Percentiles rank a stretch among this genome's conserved stretches.
phyloP scores from a whole-genome alignment of 352 stramenopile genomes.

The Hyaloperonospora arabidopsidis region DNA sequence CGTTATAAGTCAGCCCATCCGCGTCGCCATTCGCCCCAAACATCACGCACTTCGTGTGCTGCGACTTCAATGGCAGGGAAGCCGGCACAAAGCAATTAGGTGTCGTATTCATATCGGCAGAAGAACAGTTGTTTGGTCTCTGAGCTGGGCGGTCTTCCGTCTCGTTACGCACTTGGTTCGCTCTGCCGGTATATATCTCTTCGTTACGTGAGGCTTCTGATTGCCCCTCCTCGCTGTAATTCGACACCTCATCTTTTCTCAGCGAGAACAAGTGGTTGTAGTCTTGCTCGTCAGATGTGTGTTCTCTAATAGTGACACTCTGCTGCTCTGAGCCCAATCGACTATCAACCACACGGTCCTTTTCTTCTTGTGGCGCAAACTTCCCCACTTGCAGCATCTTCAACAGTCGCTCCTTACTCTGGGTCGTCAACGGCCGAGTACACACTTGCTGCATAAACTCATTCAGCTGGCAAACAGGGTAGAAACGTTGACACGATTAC shows the following conservation, averaged over 20 bases:
- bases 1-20: constrained; percentile 12
- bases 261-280: constrained; percentile 15
- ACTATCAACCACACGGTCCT: constrained; percentile 23
- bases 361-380: constrained; percentile 28
- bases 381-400: constrained; percentile 55
- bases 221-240: constrained; percentile 10
- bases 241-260: constrained; percentile 2
- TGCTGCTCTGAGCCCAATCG: constrained; percentile 20
- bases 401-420: constrained; percentile 39
- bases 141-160: constrained; percentile 7
- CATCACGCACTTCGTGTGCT: constrained; percentile 23
- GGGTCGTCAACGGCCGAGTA: constrained; percentile 31
- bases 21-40: constrained; percentile 9
- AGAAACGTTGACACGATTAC: not conserved
- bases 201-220: constrained; percentile 15
- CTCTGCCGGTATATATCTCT: constrained; percentile 7
- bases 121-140: constrained; percentile 5
- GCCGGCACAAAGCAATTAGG: constrained; percentile 9
- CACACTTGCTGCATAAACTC: constrained; percentile 63
- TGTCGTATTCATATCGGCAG: constrained; percentile 7
- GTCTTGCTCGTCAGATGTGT: constrained; percentile 17
- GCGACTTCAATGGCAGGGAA: constrained; percentile 10
- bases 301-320: constrained; percentile 14
- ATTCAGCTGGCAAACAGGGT: constrained; percentile 29
- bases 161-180: not conserved